A percentile compares a stretch with the other conserved stretches of the same genome.
Conservation (phyloP, 352 stramenopile species). For the Phytopythium vexans region DNA sequence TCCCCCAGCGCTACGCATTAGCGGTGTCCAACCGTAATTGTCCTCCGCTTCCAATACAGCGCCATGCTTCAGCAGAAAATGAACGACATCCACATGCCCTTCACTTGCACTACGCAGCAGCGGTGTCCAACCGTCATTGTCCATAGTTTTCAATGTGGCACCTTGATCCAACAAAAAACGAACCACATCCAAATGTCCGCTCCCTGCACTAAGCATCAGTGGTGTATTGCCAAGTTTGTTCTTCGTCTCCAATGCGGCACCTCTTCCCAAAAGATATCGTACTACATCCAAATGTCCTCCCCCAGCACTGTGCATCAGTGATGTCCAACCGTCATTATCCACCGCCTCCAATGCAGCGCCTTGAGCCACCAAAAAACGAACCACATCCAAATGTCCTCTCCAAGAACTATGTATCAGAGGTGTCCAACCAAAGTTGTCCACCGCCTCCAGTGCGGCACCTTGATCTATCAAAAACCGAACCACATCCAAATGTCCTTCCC, state of each 20-base stretch:
- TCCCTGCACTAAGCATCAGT: not conserved
- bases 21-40: slow-evolving; percentile 5
- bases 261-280: not conserved
- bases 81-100: slow-evolving; percentile 1
- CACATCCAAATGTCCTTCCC: too few species aligned
- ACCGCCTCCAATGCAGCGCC: too few species aligned
- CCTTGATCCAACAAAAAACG: not conserved
- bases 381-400: too few species aligned
- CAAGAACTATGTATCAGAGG: too few species aligned
- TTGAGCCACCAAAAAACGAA: not conserved
- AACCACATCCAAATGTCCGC: not conserved
- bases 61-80: slow-evolving; percentile 3
- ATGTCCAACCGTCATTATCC: not conserved
- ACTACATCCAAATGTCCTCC: not conserved
- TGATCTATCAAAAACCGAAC: too few species aligned
- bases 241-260: not conserved
- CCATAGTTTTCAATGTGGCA: not conserved
- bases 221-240: not conserved
- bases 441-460: too few species aligned
- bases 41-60: slow-evolving; percentile 2
- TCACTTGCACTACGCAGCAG: not conserved
- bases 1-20: slow-evolving; percentile 1
- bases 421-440: too few species aligned
- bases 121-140: not conserved
- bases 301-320: not conserved